phyloP scores from a whole-genome alignment of 805 yeast genomes.

The Sugiyamaella lignohabitans region DNA sequence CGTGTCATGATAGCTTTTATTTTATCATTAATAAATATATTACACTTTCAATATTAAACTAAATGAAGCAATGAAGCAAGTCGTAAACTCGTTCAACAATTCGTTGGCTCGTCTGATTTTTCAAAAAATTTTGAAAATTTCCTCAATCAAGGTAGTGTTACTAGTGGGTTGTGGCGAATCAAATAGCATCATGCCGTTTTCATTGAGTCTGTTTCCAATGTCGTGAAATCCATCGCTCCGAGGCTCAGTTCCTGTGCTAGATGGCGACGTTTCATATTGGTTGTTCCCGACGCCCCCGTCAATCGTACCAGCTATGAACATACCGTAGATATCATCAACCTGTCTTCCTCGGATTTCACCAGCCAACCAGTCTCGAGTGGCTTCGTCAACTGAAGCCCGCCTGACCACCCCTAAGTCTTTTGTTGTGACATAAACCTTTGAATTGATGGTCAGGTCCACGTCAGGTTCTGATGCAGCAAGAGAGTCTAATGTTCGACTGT shows the following conservation, averaged over 20 bases:
- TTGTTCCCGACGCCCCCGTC: slow-evolving; percentile 6
- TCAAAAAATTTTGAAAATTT: too few species aligned
- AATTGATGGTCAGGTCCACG: slow-evolving; percentile 21
- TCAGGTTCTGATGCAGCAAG: slow-evolving; percentile 26
- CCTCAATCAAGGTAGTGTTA: too few species aligned
- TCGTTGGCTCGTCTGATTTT: too few species aligned
- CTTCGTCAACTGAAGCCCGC: slow-evolving; percentile 22
- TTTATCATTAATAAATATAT: too few species aligned
- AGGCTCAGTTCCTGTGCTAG: not conserved
- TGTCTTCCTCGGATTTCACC: slow-evolving; percentile 13
- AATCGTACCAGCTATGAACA: slow-evolving; percentile 23
- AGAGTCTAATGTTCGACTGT: slow-evolving; percentile 24
- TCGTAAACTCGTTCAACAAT: too few species aligned
- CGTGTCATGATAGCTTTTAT: too few species aligned
- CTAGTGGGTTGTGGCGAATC: too few species aligned
- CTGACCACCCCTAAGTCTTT: slow-evolving; percentile 21
- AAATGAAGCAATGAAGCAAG: too few species aligned
- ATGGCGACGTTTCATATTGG: not conserved
- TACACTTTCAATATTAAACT: too few species aligned
- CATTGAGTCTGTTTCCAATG: not conserved
- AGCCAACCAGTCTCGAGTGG: slow-evolving; percentile 21
- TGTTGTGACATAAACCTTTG: slow-evolving; percentile 18
- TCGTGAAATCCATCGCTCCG: not conserved
- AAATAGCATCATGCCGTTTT: not conserved
- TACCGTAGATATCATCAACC: slow-evolving; percentile 18